Percentiles rank a stretch among this genome's conserved stretches.
These are phyloP conservation scores for Dentipellis sp. DNA, from an alignment of 768 basidiomycete species.

Conservation along the genomic window DNA sequence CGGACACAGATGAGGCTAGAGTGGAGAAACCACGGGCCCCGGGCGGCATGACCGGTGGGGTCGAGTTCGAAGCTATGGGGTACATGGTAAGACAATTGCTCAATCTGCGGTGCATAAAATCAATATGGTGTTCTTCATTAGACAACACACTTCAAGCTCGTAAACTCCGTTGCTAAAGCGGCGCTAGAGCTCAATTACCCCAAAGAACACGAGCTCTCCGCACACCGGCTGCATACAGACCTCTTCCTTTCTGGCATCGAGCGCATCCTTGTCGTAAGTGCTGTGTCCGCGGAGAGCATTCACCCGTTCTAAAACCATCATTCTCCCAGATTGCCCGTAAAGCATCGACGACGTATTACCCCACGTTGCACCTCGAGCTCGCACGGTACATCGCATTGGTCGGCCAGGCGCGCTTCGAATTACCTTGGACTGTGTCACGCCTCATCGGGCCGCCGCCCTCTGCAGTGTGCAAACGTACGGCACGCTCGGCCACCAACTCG, in stretches of 20 bases:
- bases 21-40: constrained; percentile 92
- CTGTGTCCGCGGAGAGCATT: background rate
- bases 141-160: constrained; percentile 81
- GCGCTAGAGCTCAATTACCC: constrained; percentile 58
- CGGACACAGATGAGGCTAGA: constrained; percentile 72
- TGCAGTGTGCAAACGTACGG: constrained; percentile 36
- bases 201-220: constrained; percentile 63
- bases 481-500: constrained; percentile 5
- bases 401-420: constrained; percentile 54
- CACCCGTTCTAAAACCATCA: background rate
- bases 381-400: constrained; percentile 76
- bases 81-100: constrained; percentile 66
- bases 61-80: constrained; percentile 94
- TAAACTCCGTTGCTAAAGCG: constrained; percentile 69
- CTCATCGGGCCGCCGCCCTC: constrained; percentile 74
- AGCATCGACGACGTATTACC: constrained; percentile 91
- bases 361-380: constrained; percentile 88
- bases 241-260: constrained; percentile 90
- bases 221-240: constrained; percentile 76
- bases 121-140: constrained; percentile 20
- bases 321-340: constrained; percentile 79
- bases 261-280: constrained; percentile 73
- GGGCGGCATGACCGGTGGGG: constrained; percentile 97
- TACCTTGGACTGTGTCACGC: constrained; percentile 76
- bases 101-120: background rate